phyloP scores from a whole-genome alignment of 495 filamentous ascomycete species.

The Copromyces sp. region DNA sequence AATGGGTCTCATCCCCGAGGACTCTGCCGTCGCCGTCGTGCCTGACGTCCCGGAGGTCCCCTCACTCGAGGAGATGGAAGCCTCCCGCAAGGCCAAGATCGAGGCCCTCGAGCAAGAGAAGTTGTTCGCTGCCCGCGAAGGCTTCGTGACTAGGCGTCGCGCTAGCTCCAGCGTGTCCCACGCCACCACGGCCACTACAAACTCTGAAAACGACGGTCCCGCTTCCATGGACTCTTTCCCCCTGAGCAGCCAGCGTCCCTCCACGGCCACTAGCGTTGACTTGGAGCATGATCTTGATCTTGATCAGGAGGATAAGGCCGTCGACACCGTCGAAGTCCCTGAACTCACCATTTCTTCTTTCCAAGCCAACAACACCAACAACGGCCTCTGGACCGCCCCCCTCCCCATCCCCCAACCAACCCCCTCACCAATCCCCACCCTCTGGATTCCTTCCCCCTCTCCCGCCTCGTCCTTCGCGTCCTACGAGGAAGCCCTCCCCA shows the following conservation, averaged over 20 bases:
- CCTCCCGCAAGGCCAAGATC: constrained; percentile 8
- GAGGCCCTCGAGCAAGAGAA: constrained; percentile 28
- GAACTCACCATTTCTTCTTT: background rate
- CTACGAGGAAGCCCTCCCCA: background rate
- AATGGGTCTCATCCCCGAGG: background rate
- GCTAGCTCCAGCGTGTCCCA: background rate
- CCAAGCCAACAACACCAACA: background rate
- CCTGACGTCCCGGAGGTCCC: background rate
- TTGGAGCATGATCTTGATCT: background rate
- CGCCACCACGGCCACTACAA: background rate
- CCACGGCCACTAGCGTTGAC: background rate
- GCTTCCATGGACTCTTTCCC: background rate
- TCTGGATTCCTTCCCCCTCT: background rate
- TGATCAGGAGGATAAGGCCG: background rate
- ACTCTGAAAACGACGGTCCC: background rate
- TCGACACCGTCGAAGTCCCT: background rate
- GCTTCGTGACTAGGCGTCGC: constrained; percentile 6
- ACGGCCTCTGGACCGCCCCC: constrained; percentile 8
- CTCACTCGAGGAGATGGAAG: background rate
- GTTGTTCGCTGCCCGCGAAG: constrained; percentile 14
- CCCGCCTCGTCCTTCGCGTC: background rate
- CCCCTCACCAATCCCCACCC: background rate
- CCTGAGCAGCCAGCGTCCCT: background rate
- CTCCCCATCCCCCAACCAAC: background rate
- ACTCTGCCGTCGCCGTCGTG: background rate